Conservation (phyloP, 176 grass and related monocot genomes). For the Alloteropsis semialata region DNA sequence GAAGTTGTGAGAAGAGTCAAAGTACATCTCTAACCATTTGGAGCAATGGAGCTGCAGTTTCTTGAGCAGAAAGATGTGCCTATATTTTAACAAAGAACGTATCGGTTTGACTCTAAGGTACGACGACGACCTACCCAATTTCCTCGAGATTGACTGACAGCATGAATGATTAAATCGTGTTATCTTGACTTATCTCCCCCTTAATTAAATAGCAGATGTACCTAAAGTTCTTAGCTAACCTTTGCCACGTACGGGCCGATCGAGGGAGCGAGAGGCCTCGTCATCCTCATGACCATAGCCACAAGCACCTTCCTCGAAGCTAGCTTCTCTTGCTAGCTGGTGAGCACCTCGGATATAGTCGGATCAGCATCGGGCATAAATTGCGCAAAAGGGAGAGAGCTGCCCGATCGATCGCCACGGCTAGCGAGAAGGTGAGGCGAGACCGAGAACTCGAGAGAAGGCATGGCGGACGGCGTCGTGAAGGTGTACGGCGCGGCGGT, state of each 20-base stretch:
- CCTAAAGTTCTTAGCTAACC: neutral
- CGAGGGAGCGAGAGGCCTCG: neutral
- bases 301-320: neutral
- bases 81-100: no score
- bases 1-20: no score
- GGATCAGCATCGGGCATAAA: neutral
- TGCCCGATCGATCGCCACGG: neutral
- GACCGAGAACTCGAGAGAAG: no score
- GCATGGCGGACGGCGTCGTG: neutral
- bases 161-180: neutral
- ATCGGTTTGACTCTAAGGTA: neutral
- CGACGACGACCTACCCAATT: neutral
- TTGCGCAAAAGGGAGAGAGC: neutral
- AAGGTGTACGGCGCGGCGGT: slow-evolving; percentile 19
- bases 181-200: neutral
- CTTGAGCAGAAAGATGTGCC: neutral
- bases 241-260: neutral
- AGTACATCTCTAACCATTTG: no score
- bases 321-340: neutral
- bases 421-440: neutral
- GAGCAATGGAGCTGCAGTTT: neutral
- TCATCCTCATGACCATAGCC: neutral
- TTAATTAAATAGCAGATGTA: neutral
- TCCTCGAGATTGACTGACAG: neutral
- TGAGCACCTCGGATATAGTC: no score